phyloP scores from a whole-genome alignment of 768 basidiomycete species.

The Leucocoprinus leucothites region DNA sequence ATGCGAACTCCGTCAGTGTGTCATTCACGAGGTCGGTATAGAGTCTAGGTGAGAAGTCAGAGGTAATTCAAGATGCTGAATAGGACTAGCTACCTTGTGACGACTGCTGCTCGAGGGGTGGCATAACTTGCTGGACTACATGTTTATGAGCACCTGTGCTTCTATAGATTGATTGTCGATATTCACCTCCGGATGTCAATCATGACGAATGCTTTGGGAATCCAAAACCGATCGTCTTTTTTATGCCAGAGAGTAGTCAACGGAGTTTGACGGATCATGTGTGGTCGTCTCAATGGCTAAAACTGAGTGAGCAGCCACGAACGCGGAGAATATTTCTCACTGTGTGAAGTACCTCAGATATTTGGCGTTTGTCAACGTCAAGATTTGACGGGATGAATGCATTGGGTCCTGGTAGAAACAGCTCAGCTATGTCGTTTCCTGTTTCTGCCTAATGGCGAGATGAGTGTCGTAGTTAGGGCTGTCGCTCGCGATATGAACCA shows the following conservation, averaged over 20 bases:
- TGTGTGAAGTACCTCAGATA: constrained; percentile 48
- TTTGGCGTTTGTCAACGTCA: constrained; percentile 74
- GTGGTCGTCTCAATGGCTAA: constrained; percentile 74
- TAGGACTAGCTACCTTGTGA: constrained; percentile 56
- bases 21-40: constrained; percentile 86
- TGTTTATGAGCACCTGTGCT: not conserved
- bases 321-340: too few species aligned
- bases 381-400: constrained; percentile 88
- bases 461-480: constrained; percentile 1
- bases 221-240: constrained; percentile 96
- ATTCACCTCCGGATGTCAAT: constrained; percentile 73
- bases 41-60: constrained; percentile 42
- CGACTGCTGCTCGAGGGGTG: constrained; percentile 67
- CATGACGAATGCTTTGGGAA: constrained; percentile 80
- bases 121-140: constrained; percentile 54
- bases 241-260: constrained; percentile 89
- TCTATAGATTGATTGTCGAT: not conserved
- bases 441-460: constrained; percentile 48
- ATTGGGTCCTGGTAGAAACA: constrained; percentile 83
- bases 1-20: constrained; percentile 84
- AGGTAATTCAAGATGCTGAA: not conserved
- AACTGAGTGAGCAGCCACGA: not conserved
- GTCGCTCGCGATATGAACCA: constrained; percentile 16
- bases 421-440: constrained; percentile 60
- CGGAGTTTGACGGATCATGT: constrained; percentile 69